These are phyloP conservation scores for Plenodomus lindquistii DNA, from an alignment of 2,329 filamentous ascomycete genomes.

Conservation along the genomic window DNA sequence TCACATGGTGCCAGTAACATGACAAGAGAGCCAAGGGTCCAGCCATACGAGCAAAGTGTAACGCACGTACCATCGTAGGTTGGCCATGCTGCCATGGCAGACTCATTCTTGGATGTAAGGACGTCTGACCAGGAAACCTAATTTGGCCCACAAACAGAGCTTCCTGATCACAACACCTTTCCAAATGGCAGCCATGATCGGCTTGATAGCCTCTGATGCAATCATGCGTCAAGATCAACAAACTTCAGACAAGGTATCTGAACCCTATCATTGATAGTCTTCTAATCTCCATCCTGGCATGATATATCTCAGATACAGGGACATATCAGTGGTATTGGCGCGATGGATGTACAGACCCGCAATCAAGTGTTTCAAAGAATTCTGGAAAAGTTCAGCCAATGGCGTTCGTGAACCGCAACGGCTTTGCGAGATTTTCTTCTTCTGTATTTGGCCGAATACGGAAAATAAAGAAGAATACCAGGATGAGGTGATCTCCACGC, in stretches of 20 bases:
- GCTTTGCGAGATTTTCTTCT: background rate
- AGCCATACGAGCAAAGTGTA: no score
- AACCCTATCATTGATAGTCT: background rate
- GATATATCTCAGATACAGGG: background rate
- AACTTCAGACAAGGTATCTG: background rate
- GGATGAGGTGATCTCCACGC: no score
- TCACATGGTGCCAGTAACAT: no score
- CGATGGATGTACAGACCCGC: background rate
- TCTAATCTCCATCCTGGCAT: background rate
- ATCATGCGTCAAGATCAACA: background rate
- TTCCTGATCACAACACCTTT: no score
- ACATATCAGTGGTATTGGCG: background rate
- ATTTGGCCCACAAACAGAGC: no score
- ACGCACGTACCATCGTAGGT: no score
- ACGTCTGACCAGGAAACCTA: no score
- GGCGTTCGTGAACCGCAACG: background rate
- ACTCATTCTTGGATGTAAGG: no score
- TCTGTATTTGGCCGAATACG: background rate
- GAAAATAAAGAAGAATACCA: no score
- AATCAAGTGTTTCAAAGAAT: background rate
- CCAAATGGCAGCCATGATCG: background rate
- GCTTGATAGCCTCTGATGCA: background rate
- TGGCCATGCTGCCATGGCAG: no score
- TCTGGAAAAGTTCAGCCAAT: background rate
- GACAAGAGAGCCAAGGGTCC: no score